Conservation (phyloP, 1,284 basidiomycete genomes). For the Abortiporus biennis region DNA sequence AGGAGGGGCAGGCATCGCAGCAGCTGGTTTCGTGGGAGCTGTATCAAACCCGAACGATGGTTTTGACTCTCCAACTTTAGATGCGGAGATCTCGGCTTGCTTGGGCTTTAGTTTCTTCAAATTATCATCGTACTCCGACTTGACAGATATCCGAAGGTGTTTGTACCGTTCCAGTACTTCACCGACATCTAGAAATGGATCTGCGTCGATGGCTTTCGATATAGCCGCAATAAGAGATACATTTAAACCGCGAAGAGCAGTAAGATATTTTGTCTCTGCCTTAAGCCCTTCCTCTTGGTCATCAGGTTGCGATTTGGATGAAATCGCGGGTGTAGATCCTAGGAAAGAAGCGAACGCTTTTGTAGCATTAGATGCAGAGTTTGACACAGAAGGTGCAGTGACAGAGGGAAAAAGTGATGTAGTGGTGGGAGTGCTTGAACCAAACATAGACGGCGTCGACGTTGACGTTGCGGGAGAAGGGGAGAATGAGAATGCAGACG, state of each 20-base stretch:
- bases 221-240: conserved; percentile 62
- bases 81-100: too few species aligned
- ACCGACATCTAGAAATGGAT: conserved; percentile 73
- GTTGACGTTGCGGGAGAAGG: conserved; percentile 6
- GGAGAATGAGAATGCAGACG: conserved; percentile 17
- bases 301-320: conserved; percentile 9
- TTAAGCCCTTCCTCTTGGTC: conserved; percentile 25
- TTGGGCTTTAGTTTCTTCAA: conserved; percentile 17
- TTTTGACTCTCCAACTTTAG: conserved; percentile 2
- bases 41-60: conserved; percentile 11
- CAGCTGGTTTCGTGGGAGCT: conserved; percentile 16
- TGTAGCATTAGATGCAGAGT: conserved; percentile 23
- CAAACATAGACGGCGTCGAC: background rate
- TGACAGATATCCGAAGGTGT: conserved; percentile 32
- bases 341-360: conserved; percentile 30
- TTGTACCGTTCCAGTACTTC: conserved; percentile 63
- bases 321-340: conserved; percentile 10
- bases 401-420: conserved; percentile 5
- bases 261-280: conserved; percentile 55
- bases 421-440: conserved; percentile 3
- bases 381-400: conserved; percentile 5
- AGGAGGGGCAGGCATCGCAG: conserved; percentile 38
- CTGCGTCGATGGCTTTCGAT: conserved; percentile 56
- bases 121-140: conserved; percentile 41
- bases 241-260: conserved; percentile 77